These are phyloP conservation scores for Camellia lanceoleosa DNA, from an alignment of 148 eudicot species.

Conservation along the genomic window DNA sequence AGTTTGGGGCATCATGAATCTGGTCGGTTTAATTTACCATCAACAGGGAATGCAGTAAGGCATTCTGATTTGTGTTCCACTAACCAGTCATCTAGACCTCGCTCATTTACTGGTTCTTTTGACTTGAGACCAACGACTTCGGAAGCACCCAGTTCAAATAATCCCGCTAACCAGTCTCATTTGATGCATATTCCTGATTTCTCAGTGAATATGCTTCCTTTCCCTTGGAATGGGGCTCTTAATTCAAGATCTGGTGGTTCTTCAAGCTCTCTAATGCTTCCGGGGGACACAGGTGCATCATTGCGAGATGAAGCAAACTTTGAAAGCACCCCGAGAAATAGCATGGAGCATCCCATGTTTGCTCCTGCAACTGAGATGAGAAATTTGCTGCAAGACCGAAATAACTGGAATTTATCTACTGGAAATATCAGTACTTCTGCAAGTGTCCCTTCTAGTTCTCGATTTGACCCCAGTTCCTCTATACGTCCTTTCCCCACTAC, in stretches of 20 bases:
- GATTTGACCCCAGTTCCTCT: slow-evolving; percentile 29
- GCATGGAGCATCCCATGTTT: slow-evolving; percentile 50
- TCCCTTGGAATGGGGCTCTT: slow-evolving; percentile 49
- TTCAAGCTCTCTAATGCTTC: slow-evolving; percentile 29
- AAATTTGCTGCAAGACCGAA: slow-evolving; percentile 43
- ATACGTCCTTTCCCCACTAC: slow-evolving; percentile 37
- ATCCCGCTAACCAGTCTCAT: slow-evolving; percentile 33
- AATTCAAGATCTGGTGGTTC: slow-evolving; percentile 44
- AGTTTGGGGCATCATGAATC: slow-evolving; percentile 41
- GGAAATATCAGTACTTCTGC: slow-evolving; percentile 36
- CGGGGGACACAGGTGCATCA: slow-evolving; percentile 40
- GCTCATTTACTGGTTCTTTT: slow-evolving; percentile 40
- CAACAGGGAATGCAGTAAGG: slow-evolving; percentile 28
- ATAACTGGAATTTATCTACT: slow-evolving; percentile 52
- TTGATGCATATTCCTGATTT: slow-evolving; percentile 33
- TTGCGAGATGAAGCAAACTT: slow-evolving; percentile 45
- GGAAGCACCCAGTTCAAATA: slow-evolving; percentile 28
- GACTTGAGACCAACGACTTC: slow-evolving; percentile 36
- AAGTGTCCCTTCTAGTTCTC: slow-evolving; percentile 49
- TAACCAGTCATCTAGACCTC: slow-evolving; percentile 42
- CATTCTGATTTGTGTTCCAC: slow-evolving; percentile 35
- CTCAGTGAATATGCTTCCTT: slow-evolving; percentile 43
- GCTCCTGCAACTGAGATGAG: slow-evolving; percentile 54
- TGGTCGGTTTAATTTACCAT: slow-evolving; percentile 32
- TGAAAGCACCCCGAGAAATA: slow-evolving; percentile 46